phyloP scores from a whole-genome alignment of 1,284 basidiomycete species.

The Moesziomyces sp. region DNA sequence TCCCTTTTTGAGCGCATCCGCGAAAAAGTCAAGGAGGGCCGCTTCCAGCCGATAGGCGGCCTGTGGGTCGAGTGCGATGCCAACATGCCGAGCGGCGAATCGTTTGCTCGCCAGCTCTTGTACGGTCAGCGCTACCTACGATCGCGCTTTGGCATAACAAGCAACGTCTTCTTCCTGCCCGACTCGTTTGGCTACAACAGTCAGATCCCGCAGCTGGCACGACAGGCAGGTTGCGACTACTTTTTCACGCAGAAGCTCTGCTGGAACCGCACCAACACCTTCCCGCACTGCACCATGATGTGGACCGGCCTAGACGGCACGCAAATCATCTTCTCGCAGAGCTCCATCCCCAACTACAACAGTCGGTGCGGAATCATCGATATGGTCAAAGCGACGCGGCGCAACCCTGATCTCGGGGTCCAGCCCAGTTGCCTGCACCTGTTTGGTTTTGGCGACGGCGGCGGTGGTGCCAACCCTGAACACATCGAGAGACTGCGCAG shows the following conservation, averaged over 20 bases:
- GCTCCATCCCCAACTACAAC: conserved; percentile 63
- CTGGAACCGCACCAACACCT: conserved; percentile 75
- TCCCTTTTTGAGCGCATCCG: conserved; percentile 84
- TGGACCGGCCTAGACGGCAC: conserved; percentile 96
- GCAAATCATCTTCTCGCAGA: conserved; percentile 74
- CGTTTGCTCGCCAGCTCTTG: conserved; percentile 76
- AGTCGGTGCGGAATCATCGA: conserved; percentile 57
- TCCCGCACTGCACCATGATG: conserved; percentile 96
- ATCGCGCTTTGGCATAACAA: conserved; percentile 79
- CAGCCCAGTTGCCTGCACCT: conserved; percentile 56
- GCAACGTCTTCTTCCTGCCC: conserved; percentile 71
- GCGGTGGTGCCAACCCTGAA: conserved; percentile 55
- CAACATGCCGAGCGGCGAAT: conserved; percentile 62
- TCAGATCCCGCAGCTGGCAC: conserved; percentile 75
- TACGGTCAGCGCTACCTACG: conserved; percentile 92
- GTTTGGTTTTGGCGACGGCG: conserved; percentile 62
- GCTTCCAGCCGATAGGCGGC: conserved; percentile 86
- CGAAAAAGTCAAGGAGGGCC: conserved; percentile 78
- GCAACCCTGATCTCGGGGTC: conserved; percentile 59
- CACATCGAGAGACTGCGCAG: conserved; percentile 76
- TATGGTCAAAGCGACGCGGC: conserved; percentile 38
- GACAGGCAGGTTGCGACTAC: conserved; percentile 77
- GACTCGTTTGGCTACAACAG: conserved; percentile 77
- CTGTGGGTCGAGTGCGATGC: conserved; percentile 74
- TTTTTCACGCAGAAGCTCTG: conserved; percentile 93